Evolutionary conservation across 2,329 filamentous ascomycete genomes (phyloP).

Genomic region (Purpureocillium takamizusanense): DNA sequence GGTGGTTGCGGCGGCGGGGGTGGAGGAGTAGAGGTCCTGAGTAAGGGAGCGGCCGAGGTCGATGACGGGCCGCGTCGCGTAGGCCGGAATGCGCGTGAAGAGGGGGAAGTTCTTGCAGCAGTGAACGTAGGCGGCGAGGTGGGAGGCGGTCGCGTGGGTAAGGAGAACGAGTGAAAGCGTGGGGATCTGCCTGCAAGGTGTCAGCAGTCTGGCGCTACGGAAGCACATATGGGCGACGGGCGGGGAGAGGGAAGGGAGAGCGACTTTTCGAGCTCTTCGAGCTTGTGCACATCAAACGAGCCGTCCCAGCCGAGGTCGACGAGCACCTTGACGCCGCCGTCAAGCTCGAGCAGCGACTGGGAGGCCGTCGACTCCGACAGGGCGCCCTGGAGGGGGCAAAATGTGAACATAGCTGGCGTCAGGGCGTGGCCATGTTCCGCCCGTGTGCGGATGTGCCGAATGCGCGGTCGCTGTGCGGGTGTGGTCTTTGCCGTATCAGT

Average conservation of each 20-base stretch:
- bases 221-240: neutral
- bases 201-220: neutral
- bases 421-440: constrained; percentile 1
- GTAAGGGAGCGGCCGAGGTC: constrained; percentile 83
- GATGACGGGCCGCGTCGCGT: constrained; percentile 89
- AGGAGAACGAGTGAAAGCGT: constrained; percentile 89
- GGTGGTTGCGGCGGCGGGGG: constrained; percentile 77
- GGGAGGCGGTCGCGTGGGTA: constrained; percentile 85
- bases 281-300: constrained; percentile 70
- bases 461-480: neutral
- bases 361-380: constrained; percentile 80
- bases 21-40: constrained; percentile 87
- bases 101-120: constrained; percentile 94
- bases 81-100: constrained; percentile 87
- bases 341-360: constrained; percentile 92
- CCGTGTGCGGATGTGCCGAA: neutral
- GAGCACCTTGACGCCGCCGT: constrained; percentile 91
- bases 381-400: constrained; percentile 85
- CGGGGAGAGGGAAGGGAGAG: constrained; percentile 10
- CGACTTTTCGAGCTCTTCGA: constrained; percentile 85
- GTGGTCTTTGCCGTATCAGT: no score
- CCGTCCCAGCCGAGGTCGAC: constrained; percentile 97
- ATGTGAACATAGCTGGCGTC: constrained; percentile 75
- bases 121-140: constrained; percentile 88
- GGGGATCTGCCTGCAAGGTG: constrained; percentile 61